Percentiles rank a stretch among this genome's conserved stretches.
These are phyloP conservation scores for Epipyxis sp. DNA, from an alignment of 108 stramenopile species.

Conservation along the genomic window DNA sequence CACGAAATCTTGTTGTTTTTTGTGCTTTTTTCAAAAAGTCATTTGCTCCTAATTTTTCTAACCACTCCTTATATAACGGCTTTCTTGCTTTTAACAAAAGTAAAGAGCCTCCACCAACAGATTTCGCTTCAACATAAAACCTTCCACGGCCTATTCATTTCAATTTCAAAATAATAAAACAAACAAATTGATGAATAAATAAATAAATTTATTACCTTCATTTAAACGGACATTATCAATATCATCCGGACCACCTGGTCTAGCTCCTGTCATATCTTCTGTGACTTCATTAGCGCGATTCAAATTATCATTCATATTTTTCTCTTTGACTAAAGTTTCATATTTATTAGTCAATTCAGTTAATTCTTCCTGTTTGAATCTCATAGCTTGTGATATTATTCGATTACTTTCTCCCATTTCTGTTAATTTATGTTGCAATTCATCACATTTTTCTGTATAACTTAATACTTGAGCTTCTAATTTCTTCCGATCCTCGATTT, in stretches of 20 bases:
- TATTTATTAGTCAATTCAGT: neutral
- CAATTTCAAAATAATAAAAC: too few relatives aligned
- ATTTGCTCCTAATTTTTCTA: constrained; percentile 43
- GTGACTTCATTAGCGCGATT: constrained; percentile 23
- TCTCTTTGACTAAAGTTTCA: neutral
- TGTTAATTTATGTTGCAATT: constrained; percentile 59
- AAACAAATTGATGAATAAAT: too few relatives aligned
- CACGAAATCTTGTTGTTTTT: constrained; percentile 61
- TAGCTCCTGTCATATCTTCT: constrained; percentile 36
- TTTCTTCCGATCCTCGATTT: constrained; percentile 66
- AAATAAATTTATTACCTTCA: too few relatives aligned
- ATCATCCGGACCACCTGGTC: constrained; percentile 24
- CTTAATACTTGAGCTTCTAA: constrained; percentile 63
- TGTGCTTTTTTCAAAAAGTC: constrained; percentile 52
- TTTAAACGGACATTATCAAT: constrained; percentile 41
- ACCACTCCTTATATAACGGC: constrained; percentile 32
- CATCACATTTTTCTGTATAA: constrained; percentile 54
- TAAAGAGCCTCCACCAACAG: constrained; percentile 31
- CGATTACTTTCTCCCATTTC: constrained; percentile 59
- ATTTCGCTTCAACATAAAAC: constrained; percentile 57
- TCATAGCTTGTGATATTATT: constrained; percentile 61
- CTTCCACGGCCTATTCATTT: too few relatives aligned
- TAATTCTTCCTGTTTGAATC: constrained; percentile 53
- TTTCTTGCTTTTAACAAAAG: constrained; percentile 44
- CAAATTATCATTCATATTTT: too few relatives aligned